Conservation (phyloP, 2,329 filamentous ascomycete genomes). For the Aureobasidium namibiae region DNA sequence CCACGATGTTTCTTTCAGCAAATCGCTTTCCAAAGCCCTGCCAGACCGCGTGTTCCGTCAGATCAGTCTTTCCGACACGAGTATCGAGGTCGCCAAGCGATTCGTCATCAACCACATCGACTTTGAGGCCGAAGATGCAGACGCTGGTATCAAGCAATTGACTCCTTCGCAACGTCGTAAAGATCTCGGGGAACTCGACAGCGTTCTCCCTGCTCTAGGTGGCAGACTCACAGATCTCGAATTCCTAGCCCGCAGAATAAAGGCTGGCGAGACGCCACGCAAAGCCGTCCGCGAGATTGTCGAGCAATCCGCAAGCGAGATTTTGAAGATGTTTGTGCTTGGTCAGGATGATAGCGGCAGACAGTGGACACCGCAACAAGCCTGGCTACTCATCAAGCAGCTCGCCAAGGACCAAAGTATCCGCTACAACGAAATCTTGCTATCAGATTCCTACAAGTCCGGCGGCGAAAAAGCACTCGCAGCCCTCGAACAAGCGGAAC, state of each 20-base stretch:
- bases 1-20: constrained; percentile 79
- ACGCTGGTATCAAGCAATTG: constrained; percentile 33
- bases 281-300: constrained; percentile 83
- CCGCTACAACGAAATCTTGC: constrained; percentile 77
- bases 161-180: constrained; percentile 39
- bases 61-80: constrained; percentile 77
- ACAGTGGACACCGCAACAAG: constrained; percentile 76
- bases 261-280: constrained; percentile 73
- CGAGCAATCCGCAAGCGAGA: constrained; percentile 78
- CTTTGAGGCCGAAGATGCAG: constrained; percentile 33
- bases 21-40: constrained; percentile 75
- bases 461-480: constrained; percentile 70
- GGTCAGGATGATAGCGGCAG: constrained; percentile 47
- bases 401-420: constrained; percentile 62
- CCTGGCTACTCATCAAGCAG: constrained; percentile 77
- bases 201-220: constrained; percentile 72
- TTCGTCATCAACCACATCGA: constrained; percentile 82
- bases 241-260: constrained; percentile 82
- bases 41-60: constrained; percentile 87
- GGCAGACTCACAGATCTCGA: constrained; percentile 94
- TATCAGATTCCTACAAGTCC: constrained; percentile 64
- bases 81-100: constrained; percentile 72
- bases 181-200: constrained; percentile 66
- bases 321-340: constrained; percentile 86
- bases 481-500: constrained; percentile 73